A percentile compares a stretch with the other conserved stretches of the same genome.
phyloP scores from a whole-genome alignment of 2,329 filamentous ascomycete genomes.

The Xylariaceae sp. region DNA sequence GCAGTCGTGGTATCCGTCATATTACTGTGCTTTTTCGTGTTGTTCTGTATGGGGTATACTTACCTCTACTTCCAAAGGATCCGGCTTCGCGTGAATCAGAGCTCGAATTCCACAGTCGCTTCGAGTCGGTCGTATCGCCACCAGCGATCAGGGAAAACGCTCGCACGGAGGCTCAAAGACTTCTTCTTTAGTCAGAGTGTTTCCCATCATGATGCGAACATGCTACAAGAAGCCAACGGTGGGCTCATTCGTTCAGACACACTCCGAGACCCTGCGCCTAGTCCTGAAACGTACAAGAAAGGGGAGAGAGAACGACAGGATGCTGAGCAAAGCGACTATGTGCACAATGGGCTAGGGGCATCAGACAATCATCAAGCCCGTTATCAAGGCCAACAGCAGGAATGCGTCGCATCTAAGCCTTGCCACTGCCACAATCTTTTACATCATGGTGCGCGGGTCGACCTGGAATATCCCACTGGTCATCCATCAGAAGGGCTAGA shows the following conservation, averaged over 20 bases:
- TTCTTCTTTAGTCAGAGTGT: neutral
- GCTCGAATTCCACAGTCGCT: neutral
- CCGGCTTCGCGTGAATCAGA: slow-evolving; percentile 4
- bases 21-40: slow-evolving; percentile 19
- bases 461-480: neutral
- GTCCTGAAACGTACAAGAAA: slow-evolving; percentile 1
- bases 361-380: neutral
- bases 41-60: slow-evolving; percentile 21
- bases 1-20: slow-evolving; percentile 21
- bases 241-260: neutral
- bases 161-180: neutral
- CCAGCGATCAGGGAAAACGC: neutral
- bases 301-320: neutral
- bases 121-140: neutral
- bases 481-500: neutral
- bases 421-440: neutral
- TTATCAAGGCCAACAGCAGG: neutral
- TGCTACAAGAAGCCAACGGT: neutral
- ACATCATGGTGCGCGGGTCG: neutral
- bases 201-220: neutral
- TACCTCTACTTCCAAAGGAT: slow-evolving; percentile 20
- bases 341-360: neutral
- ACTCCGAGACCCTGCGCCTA: slow-evolving; percentile 6
- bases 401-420: neutral
- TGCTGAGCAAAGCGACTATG: neutral